Conservation (phyloP, 140 eudicot genomes). For the Anethum foeniculum region DNA sequence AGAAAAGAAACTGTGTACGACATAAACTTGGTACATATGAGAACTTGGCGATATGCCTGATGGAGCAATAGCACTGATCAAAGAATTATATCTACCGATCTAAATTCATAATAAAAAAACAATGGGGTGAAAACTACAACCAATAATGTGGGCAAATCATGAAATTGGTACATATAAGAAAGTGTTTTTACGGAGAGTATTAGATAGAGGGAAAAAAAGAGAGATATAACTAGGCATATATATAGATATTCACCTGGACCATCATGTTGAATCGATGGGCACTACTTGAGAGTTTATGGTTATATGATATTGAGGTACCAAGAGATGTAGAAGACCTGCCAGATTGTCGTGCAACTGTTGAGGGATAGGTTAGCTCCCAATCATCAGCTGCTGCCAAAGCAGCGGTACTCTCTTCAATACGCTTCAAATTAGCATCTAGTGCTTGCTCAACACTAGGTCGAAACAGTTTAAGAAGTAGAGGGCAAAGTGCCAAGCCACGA, state of each 20-base stretch:
- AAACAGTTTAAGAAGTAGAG: constrained; percentile 79
- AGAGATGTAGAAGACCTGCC: constrained; percentile 63
- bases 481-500: constrained; percentile 91
- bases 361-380: constrained; percentile 81
- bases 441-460: constrained; percentile 99
- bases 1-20: not conserved
- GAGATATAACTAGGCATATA: not conserved
- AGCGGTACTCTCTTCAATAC: constrained; percentile 95
- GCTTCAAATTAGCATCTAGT: constrained; percentile 85
- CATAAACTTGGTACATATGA: not conserved
- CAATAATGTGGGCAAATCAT: not conserved
- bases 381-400: constrained; percentile 98
- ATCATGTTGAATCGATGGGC: constrained; percentile 89
- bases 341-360: constrained; percentile 52
- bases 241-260: constrained; percentile 61
- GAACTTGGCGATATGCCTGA: not conserved
- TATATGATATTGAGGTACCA: constrained; percentile 34
- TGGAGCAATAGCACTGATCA: not conserved
- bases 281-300: constrained; percentile 88
- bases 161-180: not conserved
- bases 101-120: not conserved
- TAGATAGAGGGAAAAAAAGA: not conserved
- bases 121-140: not conserved
- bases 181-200: not conserved
- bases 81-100: not conserved